Conservation (phyloP, 805 yeast species). For the Cephaloascus fragrans region DNA sequence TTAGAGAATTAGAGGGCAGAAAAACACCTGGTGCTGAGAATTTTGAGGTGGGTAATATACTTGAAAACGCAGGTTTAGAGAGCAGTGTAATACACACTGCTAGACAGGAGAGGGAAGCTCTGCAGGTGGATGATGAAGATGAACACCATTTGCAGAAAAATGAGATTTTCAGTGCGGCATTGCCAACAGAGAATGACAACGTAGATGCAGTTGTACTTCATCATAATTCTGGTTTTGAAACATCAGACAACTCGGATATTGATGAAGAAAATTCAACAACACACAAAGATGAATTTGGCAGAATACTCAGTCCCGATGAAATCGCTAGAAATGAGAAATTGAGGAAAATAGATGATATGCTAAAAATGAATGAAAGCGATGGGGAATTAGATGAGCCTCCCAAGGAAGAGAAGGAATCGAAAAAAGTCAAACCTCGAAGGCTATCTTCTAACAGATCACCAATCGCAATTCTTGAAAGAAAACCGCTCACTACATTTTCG, state of each 20-base stretch:
- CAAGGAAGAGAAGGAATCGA: too few species aligned
- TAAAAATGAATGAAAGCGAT: background rate
- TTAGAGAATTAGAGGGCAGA: background rate
- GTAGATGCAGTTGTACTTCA: background rate
- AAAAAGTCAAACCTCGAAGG: background rate
- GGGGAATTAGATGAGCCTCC: too few species aligned
- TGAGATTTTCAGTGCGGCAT: too few species aligned
- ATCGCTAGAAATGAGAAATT: slow-evolving; percentile 2
- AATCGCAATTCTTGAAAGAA: too few species aligned
- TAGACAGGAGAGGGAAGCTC: background rate
- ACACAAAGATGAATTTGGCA: background rate
- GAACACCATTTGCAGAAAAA: too few species aligned
- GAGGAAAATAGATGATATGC: slow-evolving; percentile 1
- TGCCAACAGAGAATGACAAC: too few species aligned
- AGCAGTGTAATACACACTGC: background rate
- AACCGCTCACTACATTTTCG: too few species aligned
- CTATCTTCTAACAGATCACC: background rate
- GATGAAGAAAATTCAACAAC: slow-evolving; percentile 1
- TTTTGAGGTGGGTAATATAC: background rate
- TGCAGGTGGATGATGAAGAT: background rate
- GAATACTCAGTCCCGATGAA: slow-evolving; percentile 2
- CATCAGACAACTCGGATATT: slow-evolving; percentile 2
- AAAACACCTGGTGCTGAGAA: background rate
- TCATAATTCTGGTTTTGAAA: background rate
- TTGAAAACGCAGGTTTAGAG: background rate